Evolutionary conservation across 306 rosid genomes (phyloP).

Genomic region (Echinosophora koreensis): DNA sequence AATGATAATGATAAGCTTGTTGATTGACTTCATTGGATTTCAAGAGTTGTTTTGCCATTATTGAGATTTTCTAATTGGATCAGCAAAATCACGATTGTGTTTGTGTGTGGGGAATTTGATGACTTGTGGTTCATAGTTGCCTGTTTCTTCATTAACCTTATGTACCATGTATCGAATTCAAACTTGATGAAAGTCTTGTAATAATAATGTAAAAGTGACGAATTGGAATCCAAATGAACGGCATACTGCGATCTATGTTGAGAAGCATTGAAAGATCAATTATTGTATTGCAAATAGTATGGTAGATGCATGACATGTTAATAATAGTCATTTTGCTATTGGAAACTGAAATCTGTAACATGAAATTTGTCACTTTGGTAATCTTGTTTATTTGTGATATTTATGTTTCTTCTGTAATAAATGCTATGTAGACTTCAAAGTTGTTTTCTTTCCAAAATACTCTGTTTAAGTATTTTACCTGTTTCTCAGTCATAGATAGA

Average conservation of each 20-base stretch:
- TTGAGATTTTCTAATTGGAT: background rate
- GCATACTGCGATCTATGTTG: too few species aligned
- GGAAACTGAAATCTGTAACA: conserved; percentile 6
- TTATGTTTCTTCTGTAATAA: background rate
- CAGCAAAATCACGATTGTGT: background rate
- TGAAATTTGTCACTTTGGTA: conserved; percentile 7
- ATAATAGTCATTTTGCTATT: background rate
- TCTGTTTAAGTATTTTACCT: background rate
- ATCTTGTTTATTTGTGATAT: background rate
- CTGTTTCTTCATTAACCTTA: too few species aligned
- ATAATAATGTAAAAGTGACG: too few species aligned
- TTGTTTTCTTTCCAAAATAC: conserved; percentile 8
- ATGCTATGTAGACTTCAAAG: background rate
- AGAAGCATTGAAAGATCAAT: background rate
- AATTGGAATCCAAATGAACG: too few species aligned
- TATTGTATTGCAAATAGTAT: background rate
- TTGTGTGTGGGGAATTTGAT: background rate
- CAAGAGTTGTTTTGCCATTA: background rate
- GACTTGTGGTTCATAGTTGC: background rate
- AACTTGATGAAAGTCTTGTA: too few species aligned
- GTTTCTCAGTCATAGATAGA: conserved; percentile 9
- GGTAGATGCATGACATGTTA: background rate
- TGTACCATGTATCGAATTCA: too few species aligned
- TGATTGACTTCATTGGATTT: conserved; percentile 7
- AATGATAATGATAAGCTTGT: background rate